Conservation (phyloP, 805 yeast genomes). For the Candida morakotiae region DNA sequence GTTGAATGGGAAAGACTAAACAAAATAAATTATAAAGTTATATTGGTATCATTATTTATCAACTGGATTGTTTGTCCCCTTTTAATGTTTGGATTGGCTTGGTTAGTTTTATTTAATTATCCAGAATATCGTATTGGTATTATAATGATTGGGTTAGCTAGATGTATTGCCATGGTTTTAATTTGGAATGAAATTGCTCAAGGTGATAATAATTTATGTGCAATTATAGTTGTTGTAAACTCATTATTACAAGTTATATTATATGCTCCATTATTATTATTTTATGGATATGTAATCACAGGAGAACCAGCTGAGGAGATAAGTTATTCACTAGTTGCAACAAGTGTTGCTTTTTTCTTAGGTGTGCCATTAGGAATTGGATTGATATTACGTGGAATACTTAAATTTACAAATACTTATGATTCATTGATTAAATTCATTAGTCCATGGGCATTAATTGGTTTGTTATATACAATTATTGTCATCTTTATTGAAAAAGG, state of each 20-base stretch:
- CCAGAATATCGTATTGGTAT: constrained; percentile 50
- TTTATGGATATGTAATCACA: constrained; percentile 43
- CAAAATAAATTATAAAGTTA: constrained; percentile 17
- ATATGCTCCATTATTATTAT: constrained; percentile 49
- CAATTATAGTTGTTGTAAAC: constrained; percentile 48
- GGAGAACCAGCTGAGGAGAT: constrained; percentile 16
- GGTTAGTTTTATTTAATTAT: constrained; percentile 46
- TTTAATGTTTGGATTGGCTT: constrained; percentile 52
- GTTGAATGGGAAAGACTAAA: constrained; percentile 46
- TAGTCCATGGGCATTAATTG: constrained; percentile 49
- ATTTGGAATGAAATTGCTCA: constrained; percentile 54
- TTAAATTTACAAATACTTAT: constrained; percentile 16
- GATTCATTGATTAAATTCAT: constrained; percentile 35
- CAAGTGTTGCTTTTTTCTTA: constrained; percentile 48
- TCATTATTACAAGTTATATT: constrained; percentile 47
- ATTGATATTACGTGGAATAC: constrained; percentile 36
- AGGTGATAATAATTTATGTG: constrained; percentile 50
- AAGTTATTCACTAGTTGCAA: constrained; percentile 40
- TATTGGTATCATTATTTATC: constrained; percentile 38
- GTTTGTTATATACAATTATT: constrained; percentile 47
- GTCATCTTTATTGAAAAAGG: constrained; percentile 52
- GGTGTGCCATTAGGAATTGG: constrained; percentile 52
- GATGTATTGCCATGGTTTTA: constrained; percentile 63
- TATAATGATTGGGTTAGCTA: constrained; percentile 56
- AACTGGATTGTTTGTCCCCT: constrained; percentile 59